Evolutionary conservation across 169 alveolate species (phyloP).

Genomic region (Plasmodium gonderi): DNA sequence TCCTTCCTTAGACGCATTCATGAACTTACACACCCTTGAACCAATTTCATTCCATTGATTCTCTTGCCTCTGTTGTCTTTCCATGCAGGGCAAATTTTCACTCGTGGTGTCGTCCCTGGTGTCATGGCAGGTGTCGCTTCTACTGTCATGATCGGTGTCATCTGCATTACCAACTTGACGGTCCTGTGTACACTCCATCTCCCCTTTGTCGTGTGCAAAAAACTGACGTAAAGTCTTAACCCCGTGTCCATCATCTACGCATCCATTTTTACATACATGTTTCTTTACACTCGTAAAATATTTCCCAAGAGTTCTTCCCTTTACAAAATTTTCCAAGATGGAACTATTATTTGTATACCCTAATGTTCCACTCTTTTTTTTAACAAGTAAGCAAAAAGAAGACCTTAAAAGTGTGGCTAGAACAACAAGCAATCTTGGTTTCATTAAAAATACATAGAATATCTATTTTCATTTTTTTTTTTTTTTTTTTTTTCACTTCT

Average conservation of each 20-base stretch:
- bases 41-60: not conserved
- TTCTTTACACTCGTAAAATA: not conserved
- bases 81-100: not conserved
- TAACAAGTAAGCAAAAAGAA: conserved; percentile 22
- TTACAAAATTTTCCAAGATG: not conserved
- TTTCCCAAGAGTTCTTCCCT: not conserved
- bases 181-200: no score
- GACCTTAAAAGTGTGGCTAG: conserved; percentile 1
- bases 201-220: no score
- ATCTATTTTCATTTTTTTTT: conserved; percentile 1
- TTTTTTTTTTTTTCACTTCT: conserved; percentile 15
- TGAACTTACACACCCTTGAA: not conserved
- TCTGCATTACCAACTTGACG: no score
- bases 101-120: no score
- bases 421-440: conserved; percentile 14
- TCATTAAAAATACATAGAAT: conserved; percentile 36
- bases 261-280: not conserved
- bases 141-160: no score
- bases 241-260: no score
- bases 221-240: no score
- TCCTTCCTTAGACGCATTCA: conserved; percentile 55
- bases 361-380: conserved; percentile 3
- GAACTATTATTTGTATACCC: not conserved
- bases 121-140: no score
- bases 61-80: not conserved